A percentile compares a stretch with the other conserved stretches of the same genome.
Evolutionary conservation across 1,284 basidiomycete genomes (phyloP).

Genomic region (Phenoliferia sp.): DNA sequence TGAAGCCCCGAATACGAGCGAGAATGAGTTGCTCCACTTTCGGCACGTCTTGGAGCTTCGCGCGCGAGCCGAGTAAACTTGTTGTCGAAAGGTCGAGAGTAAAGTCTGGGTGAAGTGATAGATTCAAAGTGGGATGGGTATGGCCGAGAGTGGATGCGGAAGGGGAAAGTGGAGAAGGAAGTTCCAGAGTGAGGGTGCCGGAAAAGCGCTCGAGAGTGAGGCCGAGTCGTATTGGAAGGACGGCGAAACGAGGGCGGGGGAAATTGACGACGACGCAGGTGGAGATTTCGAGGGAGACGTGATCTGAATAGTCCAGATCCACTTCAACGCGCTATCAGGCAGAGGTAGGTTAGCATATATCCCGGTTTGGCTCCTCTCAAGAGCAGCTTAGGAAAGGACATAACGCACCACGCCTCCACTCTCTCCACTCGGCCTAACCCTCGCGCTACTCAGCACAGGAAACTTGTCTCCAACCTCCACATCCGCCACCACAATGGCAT

Average conservation of each 20-base stretch:
- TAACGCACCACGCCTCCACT: constrained; percentile 48
- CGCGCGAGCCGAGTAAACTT: constrained; percentile 51
- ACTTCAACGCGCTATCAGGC: constrained; percentile 49
- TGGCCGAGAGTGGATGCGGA: constrained; percentile 14
- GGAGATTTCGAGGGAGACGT: constrained; percentile 50
- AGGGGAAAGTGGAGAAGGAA: not conserved
- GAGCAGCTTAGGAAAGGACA: not conserved
- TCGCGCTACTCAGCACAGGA: constrained; percentile 46
- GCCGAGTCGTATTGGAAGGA: constrained; percentile 52
- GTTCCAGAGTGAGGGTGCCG: constrained; percentile 46
- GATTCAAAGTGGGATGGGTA: constrained; percentile 44
- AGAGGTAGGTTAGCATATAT: not conserved
- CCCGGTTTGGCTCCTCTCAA: not conserved
- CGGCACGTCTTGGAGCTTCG: constrained; percentile 56
- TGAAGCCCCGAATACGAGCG: constrained; percentile 47
- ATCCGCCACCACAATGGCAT: constrained; percentile 49
- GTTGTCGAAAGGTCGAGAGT: constrained; percentile 51
- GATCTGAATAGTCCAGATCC: constrained; percentile 53
- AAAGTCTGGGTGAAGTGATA: constrained; percentile 55
- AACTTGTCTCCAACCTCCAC: constrained; percentile 51
- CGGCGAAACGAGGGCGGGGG: constrained; percentile 53
- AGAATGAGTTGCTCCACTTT: constrained; percentile 56
- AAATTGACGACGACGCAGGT: constrained; percentile 55
- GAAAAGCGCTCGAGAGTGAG: constrained; percentile 52
- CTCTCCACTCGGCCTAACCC: constrained; percentile 52